Evolutionary conservation across 352 stramenopile genomes (phyloP), one percentile per base, ranked within the genome.

Genomic region (Phytophthora colocasiae): DNA sequence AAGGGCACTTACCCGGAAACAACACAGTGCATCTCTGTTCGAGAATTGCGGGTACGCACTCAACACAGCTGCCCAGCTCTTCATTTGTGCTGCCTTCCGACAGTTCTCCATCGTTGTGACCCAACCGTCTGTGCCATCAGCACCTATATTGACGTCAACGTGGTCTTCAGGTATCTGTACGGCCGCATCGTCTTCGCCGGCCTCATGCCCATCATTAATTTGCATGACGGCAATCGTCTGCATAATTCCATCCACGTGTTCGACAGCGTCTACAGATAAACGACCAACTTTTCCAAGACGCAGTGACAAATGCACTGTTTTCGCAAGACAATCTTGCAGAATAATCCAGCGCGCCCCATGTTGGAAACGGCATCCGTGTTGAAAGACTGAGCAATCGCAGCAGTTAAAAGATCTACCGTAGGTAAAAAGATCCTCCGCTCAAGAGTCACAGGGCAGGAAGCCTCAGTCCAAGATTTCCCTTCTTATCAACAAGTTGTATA

Each of bases 211-310:
- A 66, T 91, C 77, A 44, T 96, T 94, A 24, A 96, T 67, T 54
- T 96, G 85, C 73, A 94, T 89, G 14, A 96, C 52, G 56, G 84
- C 84, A 50, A 96, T 56, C 27, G 73, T 70, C 34, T 82, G 80
- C 65, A 96, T 78, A 27, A 94, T 82, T 2, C 94, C 85, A 49
- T 96, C 87, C 2, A 93, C 77, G 15, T 85, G 77, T 54, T 96
- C 84, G n/a, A 94, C 83, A 6, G 77, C 61, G 46, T 92, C 82
- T 11, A 91, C 78, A n/a, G 82, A 88, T 3, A 91, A 46, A 15
- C 78, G 80, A 6, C 82, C 78, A 24, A 80, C 73, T 66, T 87
- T 81, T 44, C 83, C 85, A 10, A 96, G 64, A 15, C 85, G 76
- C 17, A 93, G 67, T 4, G 81, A 89, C n/a, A 94, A 66, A 53